Base-by-base conservation (phyloP, 2,329 filamentous ascomycete species). In the Xylaria arbuscula region DNA sequence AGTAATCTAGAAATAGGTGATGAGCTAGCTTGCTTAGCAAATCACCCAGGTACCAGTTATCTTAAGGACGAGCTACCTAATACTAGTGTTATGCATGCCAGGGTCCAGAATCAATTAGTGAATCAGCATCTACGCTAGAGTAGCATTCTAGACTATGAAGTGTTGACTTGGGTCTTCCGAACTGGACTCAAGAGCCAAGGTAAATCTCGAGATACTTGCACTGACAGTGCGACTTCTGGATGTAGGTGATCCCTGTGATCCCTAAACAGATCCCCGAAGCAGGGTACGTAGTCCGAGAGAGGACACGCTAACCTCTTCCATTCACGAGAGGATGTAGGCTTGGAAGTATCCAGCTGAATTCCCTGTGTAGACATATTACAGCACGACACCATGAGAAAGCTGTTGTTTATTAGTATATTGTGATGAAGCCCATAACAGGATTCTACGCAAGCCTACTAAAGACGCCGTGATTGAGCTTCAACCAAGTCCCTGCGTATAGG, bases 301-400 rank as follows among this genome's bases (percentile, higher is more conserved):
- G 51, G 17, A 28, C 36, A 17, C 53, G 53, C 53, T 55, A 36
- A 40, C 53, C 53, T 36, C n/a, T 38, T 40, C 6, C 34, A 55
- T 28, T n/a, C 4, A 50, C 28, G 10, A 22, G 7, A 50, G 40
- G 10, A 17, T 6, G 40, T 15, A 5, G 11, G 22, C 48, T 51
- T 36, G 28, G 17, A 54, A 13, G 50, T 34, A 36, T 54, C 24
- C 4, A 54, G 34, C n/a, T 53, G 28, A 10, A 17, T 17, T 54
- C 17, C 38, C 32, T 1, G n/a, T 22, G 22, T 50, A 13, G 19
- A 36, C 34, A 5, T 36, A 36, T n/a, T n/a, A n/a, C n/a, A n/a
- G n/a, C n/a, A n/a, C n/a, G n/a, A n/a, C 28, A 28, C 36, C 13
- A 40, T 40, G 13, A 9, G 8, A 40, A 40, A 10, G 36, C 3